A percentile compares a stretch with the other conserved stretches of the same genome.
phyloP scores from a whole-genome alignment of 805 yeast species.

The Lachancea kluyveri region DNA sequence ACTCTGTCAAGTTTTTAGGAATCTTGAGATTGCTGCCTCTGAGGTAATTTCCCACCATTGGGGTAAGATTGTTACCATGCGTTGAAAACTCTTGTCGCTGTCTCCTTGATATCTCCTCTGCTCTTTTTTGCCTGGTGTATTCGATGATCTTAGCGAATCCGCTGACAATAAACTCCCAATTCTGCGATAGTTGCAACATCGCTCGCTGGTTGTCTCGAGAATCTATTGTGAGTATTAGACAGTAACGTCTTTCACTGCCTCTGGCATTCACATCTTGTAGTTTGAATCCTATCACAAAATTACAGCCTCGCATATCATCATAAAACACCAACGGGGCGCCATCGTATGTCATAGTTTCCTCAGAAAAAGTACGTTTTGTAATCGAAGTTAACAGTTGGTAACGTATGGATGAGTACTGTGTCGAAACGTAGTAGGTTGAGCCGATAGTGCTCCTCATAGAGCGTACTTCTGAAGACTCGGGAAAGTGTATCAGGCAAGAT shows the following conservation, averaged over 20 bases:
- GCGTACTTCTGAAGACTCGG: constrained; percentile 29
- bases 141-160: constrained; percentile 37
- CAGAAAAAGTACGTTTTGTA: constrained; percentile 58
- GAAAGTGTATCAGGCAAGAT: constrained; percentile 53
- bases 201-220: constrained; percentile 36
- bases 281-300: constrained; percentile 55
- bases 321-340: constrained; percentile 59
- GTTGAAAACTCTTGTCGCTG: constrained; percentile 31
- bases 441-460: constrained; percentile 30
- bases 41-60: constrained; percentile 37
- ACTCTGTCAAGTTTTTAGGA: constrained; percentile 49
- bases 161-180: constrained; percentile 46
- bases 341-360: constrained; percentile 56
- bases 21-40: constrained; percentile 49
- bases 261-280: constrained; percentile 59
- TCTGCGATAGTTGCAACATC: constrained; percentile 35
- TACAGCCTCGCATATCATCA: constrained; percentile 54
- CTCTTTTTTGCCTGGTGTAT: constrained; percentile 30
- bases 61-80: constrained; percentile 33
- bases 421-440: constrained; percentile 37
- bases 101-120: constrained; percentile 23
- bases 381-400: constrained; percentile 53
- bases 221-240: constrained; percentile 52
- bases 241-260: constrained; percentile 67
- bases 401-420: constrained; percentile 54